Evolutionary conservation across 495 filamentous ascomycete genomes (phyloP).

Genomic region (Neurospora sp.): DNA sequence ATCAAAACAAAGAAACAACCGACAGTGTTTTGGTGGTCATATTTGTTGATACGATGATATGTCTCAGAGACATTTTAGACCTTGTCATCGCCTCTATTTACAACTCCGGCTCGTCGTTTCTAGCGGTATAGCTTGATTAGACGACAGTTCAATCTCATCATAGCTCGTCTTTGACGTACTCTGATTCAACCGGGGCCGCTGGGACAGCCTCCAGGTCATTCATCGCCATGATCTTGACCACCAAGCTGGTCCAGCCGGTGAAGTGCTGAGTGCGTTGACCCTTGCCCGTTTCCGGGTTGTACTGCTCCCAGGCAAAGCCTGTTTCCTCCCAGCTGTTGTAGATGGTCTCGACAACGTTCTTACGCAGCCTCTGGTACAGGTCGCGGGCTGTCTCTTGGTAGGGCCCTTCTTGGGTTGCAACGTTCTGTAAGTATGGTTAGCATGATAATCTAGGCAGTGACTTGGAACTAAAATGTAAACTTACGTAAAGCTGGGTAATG

Average conservation of each 20-base stretch:
- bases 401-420: constrained; percentile 50
- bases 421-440: constrained; percentile 32
- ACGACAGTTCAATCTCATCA: not conserved
- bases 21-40: not conserved
- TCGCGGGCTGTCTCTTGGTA: constrained; percentile 58
- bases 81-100: not conserved
- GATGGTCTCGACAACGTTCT: constrained; percentile 82
- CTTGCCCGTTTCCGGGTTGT: constrained; percentile 83
- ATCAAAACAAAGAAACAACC: not conserved
- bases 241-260: constrained; percentile 94
- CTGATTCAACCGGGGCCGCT: not conserved
- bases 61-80: not conserved
- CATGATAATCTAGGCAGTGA: not conserved
- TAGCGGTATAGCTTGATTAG: not conserved
- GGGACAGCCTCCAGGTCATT: constrained; percentile 20
- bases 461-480: constrained; percentile 19
- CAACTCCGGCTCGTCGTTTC: not conserved
- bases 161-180: not conserved
- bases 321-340: constrained; percentile 81
- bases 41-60: not conserved
- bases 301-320: constrained; percentile 98
- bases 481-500: constrained; percentile 70
- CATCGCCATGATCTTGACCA: constrained; percentile 97
- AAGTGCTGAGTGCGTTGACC: constrained; percentile 97
- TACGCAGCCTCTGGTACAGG: constrained; percentile 67